Evolutionary conservation across 768 basidiomycete genomes (phyloP).

Genomic region (Suillus fuscotomentosus): DNA sequence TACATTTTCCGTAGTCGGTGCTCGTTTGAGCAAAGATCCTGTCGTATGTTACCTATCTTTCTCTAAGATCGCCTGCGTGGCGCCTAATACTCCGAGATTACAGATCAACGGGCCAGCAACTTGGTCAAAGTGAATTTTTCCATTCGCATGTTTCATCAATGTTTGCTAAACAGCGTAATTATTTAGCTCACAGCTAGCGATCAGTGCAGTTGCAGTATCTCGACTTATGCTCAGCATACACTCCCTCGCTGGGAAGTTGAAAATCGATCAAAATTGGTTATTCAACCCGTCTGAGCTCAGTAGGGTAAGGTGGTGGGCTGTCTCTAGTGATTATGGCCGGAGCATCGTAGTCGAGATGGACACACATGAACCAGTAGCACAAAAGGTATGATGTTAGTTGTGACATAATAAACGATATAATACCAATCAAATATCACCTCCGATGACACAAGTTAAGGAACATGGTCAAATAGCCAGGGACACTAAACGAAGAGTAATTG

Average conservation of each 20-base stretch:
- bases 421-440: not conserved
- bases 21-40: slow-evolving; percentile 2
- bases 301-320: slow-evolving; percentile 8
- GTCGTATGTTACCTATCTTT: not conserved
- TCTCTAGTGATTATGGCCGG: not conserved
- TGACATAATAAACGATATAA: not conserved
- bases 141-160: not conserved
- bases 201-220: slow-evolving; percentile 9
- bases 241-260: slow-evolving; percentile 13
- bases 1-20: slow-evolving; percentile 5
- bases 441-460: not conserved
- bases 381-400: not conserved
- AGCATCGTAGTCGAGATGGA: slow-evolving; percentile 13
- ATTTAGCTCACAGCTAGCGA: slow-evolving; percentile 7
- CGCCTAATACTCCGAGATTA: not conserved
- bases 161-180: not conserved
- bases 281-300: slow-evolving; percentile 15
- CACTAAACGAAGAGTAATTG: not conserved
- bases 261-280: slow-evolving; percentile 7
- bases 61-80: not conserved
- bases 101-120: slow-evolving; percentile 8
- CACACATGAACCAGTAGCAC: slow-evolving; percentile 5
- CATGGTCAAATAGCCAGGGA: not conserved
- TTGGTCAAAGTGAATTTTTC: slow-evolving; percentile 5
- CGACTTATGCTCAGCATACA: slow-evolving; percentile 14